Conservation (phyloP, 139 green algal genomes). For the Chlamydomonas applanata region DNA sequence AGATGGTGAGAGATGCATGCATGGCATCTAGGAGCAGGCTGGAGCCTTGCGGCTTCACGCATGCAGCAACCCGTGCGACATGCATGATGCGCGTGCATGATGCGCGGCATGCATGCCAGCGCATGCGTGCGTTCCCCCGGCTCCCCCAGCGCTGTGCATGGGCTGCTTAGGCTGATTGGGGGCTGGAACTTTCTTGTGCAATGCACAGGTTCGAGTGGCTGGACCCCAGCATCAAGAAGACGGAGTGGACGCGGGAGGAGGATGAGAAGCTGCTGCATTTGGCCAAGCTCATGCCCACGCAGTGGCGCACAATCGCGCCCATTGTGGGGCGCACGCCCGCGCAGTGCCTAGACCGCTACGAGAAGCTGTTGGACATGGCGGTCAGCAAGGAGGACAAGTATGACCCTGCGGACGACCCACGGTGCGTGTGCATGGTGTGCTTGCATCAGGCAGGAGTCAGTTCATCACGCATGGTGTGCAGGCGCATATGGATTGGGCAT, state of each 20-base stretch:
- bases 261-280: slow-evolving; percentile 99
- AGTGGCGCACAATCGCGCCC: slow-evolving; percentile 98
- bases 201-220: slow-evolving; percentile 93
- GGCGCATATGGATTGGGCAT: neutral
- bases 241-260: slow-evolving; percentile 98
- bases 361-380: slow-evolving; percentile 50
- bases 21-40: neutral
- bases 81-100: neutral
- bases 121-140: neutral
- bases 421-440: slow-evolving; percentile 21
- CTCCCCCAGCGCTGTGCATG: neutral
- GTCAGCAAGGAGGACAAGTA: slow-evolving; percentile 78
- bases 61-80: neutral
- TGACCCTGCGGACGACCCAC: slow-evolving; percentile 88
- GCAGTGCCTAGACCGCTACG: slow-evolving; percentile 96
- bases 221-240: slow-evolving; percentile 98
- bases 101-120: neutral
- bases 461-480: neutral
- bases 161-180: no score
- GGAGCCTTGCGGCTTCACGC: neutral
- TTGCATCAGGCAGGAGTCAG: neutral
- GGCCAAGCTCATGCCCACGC: slow-evolving; percentile 98
- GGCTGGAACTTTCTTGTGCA: neutral
- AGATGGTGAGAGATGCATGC: slow-evolving; percentile 73
- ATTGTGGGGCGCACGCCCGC: slow-evolving; percentile 94